Evolutionary conservation across 495 filamentous ascomycete species (phyloP), one percentile per base, ranked within the genome.

Genomic region (Xylaria palmicola): DNA sequence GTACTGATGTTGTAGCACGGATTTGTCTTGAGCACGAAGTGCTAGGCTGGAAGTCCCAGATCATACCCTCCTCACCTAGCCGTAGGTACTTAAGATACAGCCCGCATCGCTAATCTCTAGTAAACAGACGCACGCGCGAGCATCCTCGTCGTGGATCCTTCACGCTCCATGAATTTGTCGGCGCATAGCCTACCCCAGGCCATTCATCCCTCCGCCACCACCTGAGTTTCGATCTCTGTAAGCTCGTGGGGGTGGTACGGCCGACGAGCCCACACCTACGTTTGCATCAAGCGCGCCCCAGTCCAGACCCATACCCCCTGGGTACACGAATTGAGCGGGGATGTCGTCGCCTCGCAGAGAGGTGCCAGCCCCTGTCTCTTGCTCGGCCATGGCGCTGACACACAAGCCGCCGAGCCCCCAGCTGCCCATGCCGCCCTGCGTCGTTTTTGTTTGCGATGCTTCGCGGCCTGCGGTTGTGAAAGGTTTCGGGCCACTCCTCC

Each of bases 331-430:
- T 17, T 56, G 53, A 24, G 39, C 53, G 5, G 53, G 24, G n/a
- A 20, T 40, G 2, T 34, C n/a, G 26, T 44, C 53, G 39, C 51
- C 32, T 36, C 41, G 22, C 22, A n/a, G 51, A 19, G 4, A 24
- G 37, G 37, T 12, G 24, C 8, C 12, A 9, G 52, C 22, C 26
- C 6, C 37, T 29, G 52, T 32, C 26, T 3, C 37, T 29, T 56
- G n/a, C 4, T 24, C 53, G 1, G 39, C 53, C 39, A 56, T 56
- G 8, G 37, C 53, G 32, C 39, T 56, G 17, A 34, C 2, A n/a
- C 53, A 56, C 17, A 56, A 2, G 10, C 39, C 53, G n/a, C 26
- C 39, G 12, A 56, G 39, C 8, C 34, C 39, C 53, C 53, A 56
- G n/a, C 39, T 56, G 15, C 53, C 37, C 53, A 44, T 34, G 0